A percentile compares a stretch with the other conserved stretches of the same genome.
phyloP scores from a whole-genome alignment of 441 rosid species.

The Mallotus repandus region DNA sequence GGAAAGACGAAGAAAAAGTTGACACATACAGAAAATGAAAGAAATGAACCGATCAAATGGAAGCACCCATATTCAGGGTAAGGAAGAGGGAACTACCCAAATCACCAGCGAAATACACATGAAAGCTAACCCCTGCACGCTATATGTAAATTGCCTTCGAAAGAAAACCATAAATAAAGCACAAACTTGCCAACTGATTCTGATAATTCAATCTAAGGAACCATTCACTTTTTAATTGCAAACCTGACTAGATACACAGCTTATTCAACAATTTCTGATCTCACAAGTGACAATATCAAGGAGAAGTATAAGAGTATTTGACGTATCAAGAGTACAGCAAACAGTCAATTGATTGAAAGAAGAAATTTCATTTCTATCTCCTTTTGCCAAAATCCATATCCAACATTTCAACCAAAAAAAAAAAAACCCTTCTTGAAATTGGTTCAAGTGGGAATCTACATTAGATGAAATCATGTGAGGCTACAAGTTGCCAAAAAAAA shows the following conservation, averaged over 20 bases:
- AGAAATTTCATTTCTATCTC: too few species aligned
- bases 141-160: not conserved
- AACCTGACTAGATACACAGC: not conserved
- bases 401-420: too few species aligned
- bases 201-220: not conserved
- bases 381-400: too few species aligned
- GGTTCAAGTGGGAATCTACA: too few species aligned
- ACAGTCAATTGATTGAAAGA: too few species aligned
- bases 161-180: not conserved
- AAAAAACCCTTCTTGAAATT: too few species aligned
- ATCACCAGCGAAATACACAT: not conserved
- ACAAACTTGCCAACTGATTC: not conserved
- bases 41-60: not conserved
- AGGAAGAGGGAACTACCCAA: not conserved
- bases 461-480: too few species aligned
- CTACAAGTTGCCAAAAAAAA: too few species aligned
- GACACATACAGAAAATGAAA: not conserved
- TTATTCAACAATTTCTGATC: constrained; percentile 2
- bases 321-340: too few species aligned
- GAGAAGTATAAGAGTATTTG: too few species aligned
- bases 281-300: not conserved
- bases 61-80: too few species aligned
- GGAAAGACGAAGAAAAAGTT: not conserved
- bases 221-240: not conserved
- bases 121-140: not conserved